Evolutionary conservation across 2,329 filamentous ascomycete species (phyloP).

Genomic region (Talaromyces piceae): DNA sequence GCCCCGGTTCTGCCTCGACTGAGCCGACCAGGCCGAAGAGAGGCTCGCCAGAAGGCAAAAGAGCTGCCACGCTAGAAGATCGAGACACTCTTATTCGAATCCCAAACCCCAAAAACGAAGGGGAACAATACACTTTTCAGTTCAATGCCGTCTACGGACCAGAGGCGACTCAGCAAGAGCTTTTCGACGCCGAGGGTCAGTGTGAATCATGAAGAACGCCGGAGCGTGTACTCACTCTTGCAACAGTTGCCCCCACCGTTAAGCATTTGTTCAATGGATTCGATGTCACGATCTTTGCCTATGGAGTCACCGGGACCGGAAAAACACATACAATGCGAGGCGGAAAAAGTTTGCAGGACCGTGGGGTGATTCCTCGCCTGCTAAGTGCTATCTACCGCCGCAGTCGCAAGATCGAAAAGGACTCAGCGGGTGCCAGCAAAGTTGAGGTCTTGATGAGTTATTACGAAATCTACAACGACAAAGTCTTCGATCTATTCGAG

Average conservation of each 20-base stretch:
- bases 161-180: conserved; percentile 68
- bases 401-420: conserved; percentile 77
- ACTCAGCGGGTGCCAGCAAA: conserved; percentile 60
- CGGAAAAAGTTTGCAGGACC: conserved; percentile 74
- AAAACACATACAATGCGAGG: conserved; percentile 97
- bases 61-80: conserved; percentile 36
- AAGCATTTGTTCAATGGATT: conserved; percentile 82
- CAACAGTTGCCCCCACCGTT: conserved; percentile 74
- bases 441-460: conserved; percentile 77
- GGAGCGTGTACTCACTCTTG: neutral
- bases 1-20: conserved; percentile 41
- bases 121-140: conserved; percentile 85
- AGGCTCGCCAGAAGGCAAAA: conserved; percentile 18
- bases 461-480: conserved; percentile 97
- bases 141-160: conserved; percentile 91
- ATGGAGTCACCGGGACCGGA: conserved; percentile 86
- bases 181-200: conserved; percentile 84
- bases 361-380: conserved; percentile 79
- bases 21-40: conserved; percentile 19
- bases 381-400: conserved; percentile 79
- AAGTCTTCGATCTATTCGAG: conserved; percentile 86
- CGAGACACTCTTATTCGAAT: conserved; percentile 69
- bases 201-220: conserved; percentile 8
- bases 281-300: conserved; percentile 84
- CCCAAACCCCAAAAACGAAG: conserved; percentile 86